Conservation (phyloP, 495 filamentous ascomycete genomes). For the Tuber microsphaerosporum region DNA sequence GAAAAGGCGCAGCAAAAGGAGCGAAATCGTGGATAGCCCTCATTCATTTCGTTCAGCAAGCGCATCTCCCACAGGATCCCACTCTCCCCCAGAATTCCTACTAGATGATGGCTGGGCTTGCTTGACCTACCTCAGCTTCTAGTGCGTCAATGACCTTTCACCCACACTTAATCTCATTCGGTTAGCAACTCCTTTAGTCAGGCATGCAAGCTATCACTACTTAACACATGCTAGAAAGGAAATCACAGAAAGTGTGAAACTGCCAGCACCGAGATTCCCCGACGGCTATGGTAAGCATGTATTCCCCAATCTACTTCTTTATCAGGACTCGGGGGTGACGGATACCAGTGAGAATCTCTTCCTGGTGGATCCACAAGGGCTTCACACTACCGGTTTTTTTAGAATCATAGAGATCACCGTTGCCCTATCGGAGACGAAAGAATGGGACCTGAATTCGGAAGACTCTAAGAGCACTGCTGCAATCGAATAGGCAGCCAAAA, state of each 20-base stretch:
- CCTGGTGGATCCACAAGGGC: background rate
- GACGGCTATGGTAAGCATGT: too few species aligned
- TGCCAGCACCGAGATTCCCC: too few species aligned
- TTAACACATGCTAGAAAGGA: too few species aligned
- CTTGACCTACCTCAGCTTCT: background rate
- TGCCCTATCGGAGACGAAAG: background rate
- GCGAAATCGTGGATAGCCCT: too few species aligned
- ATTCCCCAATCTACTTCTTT: background rate
- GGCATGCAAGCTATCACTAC: too few species aligned
- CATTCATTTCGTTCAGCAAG: too few species aligned
- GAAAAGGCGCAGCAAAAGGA: too few species aligned
- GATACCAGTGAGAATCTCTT: background rate
- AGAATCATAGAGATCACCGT: background rate
- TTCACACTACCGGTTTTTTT: background rate
- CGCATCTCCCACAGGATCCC: too few species aligned
- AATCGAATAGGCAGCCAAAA: background rate
- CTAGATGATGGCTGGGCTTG: background rate
- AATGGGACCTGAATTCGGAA: background rate
- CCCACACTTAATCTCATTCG: too few species aligned
- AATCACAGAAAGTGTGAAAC: too few species aligned
- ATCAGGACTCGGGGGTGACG: background rate
- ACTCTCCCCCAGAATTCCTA: background rate
- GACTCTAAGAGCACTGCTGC: background rate
- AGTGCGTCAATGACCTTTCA: background rate
- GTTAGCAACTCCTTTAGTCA: too few species aligned